These are phyloP conservation scores for Eucalyptus grandis DNA, from an alignment of 345 rosid species.

Conservation along the genomic window DNA sequence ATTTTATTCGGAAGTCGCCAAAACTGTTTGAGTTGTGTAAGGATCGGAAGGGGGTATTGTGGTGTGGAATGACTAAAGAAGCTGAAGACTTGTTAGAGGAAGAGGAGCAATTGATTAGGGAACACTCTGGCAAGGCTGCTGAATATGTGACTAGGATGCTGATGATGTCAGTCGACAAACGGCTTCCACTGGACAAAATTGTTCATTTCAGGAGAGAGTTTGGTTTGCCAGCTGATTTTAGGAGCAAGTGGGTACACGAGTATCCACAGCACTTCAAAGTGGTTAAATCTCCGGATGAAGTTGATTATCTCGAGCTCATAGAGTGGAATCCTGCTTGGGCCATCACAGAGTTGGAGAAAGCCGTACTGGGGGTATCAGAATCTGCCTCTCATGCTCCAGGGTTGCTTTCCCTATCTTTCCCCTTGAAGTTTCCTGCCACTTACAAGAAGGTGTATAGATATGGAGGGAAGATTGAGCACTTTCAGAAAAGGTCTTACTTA, in stretches of 20 bases:
- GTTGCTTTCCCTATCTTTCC: conserved; percentile 59
- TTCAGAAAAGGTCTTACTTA: conserved; percentile 63
- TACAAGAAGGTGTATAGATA: conserved; percentile 67
- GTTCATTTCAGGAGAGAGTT: conserved; percentile 72
- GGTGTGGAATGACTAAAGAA: conserved; percentile 73
- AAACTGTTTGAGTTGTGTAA: conserved; percentile 67
- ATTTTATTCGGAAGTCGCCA: conserved; percentile 60
- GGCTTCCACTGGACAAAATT: conserved; percentile 56
- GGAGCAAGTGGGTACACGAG: conserved; percentile 51
- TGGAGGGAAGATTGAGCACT: conserved; percentile 72
- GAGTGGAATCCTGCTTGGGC: conserved; percentile 83
- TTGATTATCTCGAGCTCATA: conserved; percentile 60
- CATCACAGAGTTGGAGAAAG: conserved; percentile 74
- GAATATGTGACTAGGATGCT: conserved; percentile 67
- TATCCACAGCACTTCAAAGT: conserved; percentile 62
- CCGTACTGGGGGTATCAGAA: conserved; percentile 23
- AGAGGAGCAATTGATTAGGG: conserved; percentile 44
- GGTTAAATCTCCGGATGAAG: conserved; percentile 28
- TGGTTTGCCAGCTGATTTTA: conserved; percentile 69
- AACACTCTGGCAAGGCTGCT: conserved; percentile 46
- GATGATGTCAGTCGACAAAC: conserved; percentile 62
- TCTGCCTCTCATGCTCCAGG: conserved; percentile 38
- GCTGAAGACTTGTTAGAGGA: conserved; percentile 54
- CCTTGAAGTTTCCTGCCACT: conserved; percentile 59
- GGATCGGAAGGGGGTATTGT: conserved; percentile 56